phyloP scores from a whole-genome alignment of 176 grass and related monocot species.

The Saccharum officinarum region DNA sequence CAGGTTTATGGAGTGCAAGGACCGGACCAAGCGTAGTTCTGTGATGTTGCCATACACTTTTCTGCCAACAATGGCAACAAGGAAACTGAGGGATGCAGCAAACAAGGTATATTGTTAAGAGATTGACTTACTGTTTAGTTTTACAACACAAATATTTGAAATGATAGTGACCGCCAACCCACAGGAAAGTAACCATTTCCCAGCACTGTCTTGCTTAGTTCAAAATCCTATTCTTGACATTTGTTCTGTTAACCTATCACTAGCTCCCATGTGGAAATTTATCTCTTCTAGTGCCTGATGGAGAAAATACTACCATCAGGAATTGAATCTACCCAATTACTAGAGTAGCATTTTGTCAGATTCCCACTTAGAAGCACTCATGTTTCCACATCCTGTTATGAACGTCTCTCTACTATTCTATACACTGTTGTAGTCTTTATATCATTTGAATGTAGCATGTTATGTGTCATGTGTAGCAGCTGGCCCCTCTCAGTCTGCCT shows the following conservation, averaged over 20 bases:
- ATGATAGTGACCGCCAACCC: not conserved
- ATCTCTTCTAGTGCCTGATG: not conserved
- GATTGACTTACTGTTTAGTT: constrained; percentile 2
- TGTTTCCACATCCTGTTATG: constrained; percentile 14
- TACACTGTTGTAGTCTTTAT: not conserved
- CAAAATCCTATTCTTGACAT: constrained; percentile 7
- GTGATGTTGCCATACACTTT: constrained; percentile 85
- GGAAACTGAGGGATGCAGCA: constrained; percentile 71
- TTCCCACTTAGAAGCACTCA: constrained; percentile 26
- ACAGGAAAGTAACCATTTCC: not conserved
- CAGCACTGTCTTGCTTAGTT: constrained; percentile 1
- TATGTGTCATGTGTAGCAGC: constrained; percentile 2
- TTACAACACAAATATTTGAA: constrained; percentile 9
- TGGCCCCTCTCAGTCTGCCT: not conserved
- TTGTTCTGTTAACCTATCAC: not conserved
- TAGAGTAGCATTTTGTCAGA: constrained; percentile 10
- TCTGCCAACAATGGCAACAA: constrained; percentile 76
- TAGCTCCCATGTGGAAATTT: not conserved
- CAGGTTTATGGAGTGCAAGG: constrained; percentile 99
- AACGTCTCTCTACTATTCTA: not conserved
- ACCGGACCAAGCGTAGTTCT: constrained; percentile 72
- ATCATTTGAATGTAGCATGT: constrained; percentile 2
- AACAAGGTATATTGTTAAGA: constrained; percentile 56
- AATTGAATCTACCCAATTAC: not conserved
- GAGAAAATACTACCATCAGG: constrained; percentile 6